These are phyloP conservation scores for Globisporangium viniferum DNA, from an alignment of 352 stramenopile species.

Conservation along the genomic window DNA sequence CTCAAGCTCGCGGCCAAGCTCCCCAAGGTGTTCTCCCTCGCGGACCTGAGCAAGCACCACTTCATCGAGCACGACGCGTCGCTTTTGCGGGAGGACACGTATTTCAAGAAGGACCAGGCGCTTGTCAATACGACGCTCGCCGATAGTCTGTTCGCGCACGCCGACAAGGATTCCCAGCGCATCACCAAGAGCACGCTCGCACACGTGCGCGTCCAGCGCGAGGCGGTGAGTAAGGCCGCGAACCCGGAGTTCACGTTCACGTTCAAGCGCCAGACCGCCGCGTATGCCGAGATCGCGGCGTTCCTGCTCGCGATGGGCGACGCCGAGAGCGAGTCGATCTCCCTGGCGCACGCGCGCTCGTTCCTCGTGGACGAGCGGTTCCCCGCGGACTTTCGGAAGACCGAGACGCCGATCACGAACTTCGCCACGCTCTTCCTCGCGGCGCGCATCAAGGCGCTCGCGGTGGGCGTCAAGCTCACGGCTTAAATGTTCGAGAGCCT, in stretches of 20 bases:
- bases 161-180: slow-evolving; percentile 13
- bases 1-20: slow-evolving; percentile 23
- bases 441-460: slow-evolving; percentile 30
- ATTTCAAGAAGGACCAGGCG: slow-evolving; percentile 36
- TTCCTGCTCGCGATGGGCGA: slow-evolving; percentile 49
- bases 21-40: slow-evolving; percentile 36
- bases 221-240: slow-evolving; percentile 29
- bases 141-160: slow-evolving; percentile 26
- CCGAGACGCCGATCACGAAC: slow-evolving; percentile 30
- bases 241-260: slow-evolving; percentile 44
- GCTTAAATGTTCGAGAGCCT: neutral
- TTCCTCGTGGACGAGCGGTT: slow-evolving; percentile 51
- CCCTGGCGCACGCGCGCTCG: slow-evolving; percentile 30
- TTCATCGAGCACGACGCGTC: slow-evolving; percentile 72
- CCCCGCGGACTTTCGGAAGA: slow-evolving; percentile 36
- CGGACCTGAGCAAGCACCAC: slow-evolving; percentile 46
- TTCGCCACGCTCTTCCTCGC: slow-evolving; percentile 25
- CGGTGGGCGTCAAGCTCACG: neutral
- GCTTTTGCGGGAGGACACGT: slow-evolving; percentile 51
- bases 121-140: slow-evolving; percentile 43
- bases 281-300: slow-evolving; percentile 48
- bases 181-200: slow-evolving; percentile 24
- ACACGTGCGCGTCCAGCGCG: slow-evolving; percentile 34
- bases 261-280: slow-evolving; percentile 26
- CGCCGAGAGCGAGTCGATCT: slow-evolving; percentile 28